These are phyloP conservation scores for Hypoxylon sp. DNA, from an alignment of 2,329 filamentous ascomycete genomes.

Conservation along the genomic window DNA sequence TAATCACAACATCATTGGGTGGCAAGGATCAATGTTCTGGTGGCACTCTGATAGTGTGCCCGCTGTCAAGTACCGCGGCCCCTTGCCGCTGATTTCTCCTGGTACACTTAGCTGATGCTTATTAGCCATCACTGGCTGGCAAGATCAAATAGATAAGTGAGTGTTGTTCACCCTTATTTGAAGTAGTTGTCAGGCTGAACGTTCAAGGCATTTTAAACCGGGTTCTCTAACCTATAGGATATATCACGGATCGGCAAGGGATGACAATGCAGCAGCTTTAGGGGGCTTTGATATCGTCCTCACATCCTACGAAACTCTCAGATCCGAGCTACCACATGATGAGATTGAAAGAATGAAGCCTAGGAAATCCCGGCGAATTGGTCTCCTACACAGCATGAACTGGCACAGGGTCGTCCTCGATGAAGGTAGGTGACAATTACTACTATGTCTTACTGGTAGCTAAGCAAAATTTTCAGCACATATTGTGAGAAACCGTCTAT, in stretches of 20 bases:
- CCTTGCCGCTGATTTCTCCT: not conserved
- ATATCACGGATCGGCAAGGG: conserved; percentile 13
- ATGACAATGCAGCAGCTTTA: not conserved
- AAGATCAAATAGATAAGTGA: conserved; percentile 22
- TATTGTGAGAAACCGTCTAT: conserved; percentile 17
- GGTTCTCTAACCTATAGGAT: conserved; percentile 16
- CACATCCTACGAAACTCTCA: conserved; percentile 25
- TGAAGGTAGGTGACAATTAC: conserved; percentile 11
- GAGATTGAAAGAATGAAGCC: not conserved
- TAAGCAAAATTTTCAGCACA: conserved; percentile 9
- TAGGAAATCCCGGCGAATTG: not conserved
- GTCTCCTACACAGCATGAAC: conserved; percentile 6
- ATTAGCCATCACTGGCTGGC: conserved; percentile 17
- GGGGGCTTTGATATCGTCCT: conserved; percentile 3
- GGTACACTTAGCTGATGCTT: not conserved
- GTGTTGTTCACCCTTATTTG: not conserved
- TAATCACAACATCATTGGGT: conserved; percentile 13
- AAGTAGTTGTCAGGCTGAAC: not conserved
- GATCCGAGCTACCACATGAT: not conserved
- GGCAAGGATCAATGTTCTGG: not conserved
- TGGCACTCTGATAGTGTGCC: conserved; percentile 17
- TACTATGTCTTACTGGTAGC: not conserved
- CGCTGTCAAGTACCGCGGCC: conserved; percentile 11
- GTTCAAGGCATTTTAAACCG: conserved; percentile 16
- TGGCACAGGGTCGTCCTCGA: conserved; percentile 23